Evolutionary conservation across 805 yeast genomes (phyloP), one percentile per base, ranked within the genome.

Genomic region (Naumovozyma baii): DNA sequence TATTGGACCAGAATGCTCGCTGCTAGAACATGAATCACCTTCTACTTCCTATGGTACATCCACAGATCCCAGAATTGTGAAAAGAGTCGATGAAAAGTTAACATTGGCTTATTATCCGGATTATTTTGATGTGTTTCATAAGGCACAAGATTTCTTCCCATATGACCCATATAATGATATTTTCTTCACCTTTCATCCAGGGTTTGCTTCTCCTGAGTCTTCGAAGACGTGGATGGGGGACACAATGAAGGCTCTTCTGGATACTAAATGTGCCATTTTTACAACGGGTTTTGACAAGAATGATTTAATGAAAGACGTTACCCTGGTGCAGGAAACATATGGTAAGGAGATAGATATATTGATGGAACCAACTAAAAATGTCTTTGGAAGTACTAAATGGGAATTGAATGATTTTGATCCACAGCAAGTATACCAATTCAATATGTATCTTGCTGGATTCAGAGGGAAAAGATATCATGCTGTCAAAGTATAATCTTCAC

Each of bases 391-490:
- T 28, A 83, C 95, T 18, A 88, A 88, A 63, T 84, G 96, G 83
- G 97, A 92, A 61, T 72, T 92, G 54, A 92, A 88, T 53, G 97
- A 92, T 59, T 64, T 77, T 46, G 78, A 86, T 61, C 97, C 98
- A 18, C 88, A 88, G 22, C 96, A 92, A 59, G 84, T 86, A n/a
- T 90, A 82, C 69, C 95, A 85, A 67, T 83, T 84, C 59, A 92
- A 92, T 68, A 87, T 84, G 70, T 78, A 79, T 57, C 64, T 92
- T 42, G 88, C 86, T 64, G 98, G 90, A 12, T 75, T 92, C 64
- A 79, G 98, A 68, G 98, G 98, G 51, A 92, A 92, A 73, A 77
- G 98, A 61, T 92, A 92, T 66, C 96, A 88, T 55, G 95, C 96
- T 33, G 72, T 84, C 49, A 55, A 63, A 41, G 43, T 43, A 22